phyloP scores from a whole-genome alignment of 768 basidiomycete species.

The Termitomyces bulborhizus region DNA sequence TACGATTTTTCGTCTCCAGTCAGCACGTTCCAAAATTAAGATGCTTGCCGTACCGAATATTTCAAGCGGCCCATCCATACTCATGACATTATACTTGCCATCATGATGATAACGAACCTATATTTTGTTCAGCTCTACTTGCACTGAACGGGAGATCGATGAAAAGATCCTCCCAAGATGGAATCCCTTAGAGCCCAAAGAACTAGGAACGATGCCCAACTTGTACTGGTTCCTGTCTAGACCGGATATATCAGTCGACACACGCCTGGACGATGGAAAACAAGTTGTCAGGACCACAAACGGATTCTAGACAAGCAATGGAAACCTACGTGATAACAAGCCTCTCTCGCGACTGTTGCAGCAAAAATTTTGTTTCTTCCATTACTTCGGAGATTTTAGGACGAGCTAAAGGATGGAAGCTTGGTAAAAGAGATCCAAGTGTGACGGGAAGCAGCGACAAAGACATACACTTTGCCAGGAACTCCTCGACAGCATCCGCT shows the following conservation, averaged over 20 bases:
- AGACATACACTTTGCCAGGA: constrained; percentile 79
- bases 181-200: constrained; percentile 53
- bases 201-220: constrained; percentile 50
- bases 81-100: constrained; percentile 96
- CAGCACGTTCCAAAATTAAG: background rate
- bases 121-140: too few species aligned
- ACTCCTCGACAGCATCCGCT: constrained; percentile 88
- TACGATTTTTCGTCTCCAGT: constrained; percentile 20
- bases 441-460: background rate
- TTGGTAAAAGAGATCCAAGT: constrained; percentile 4
- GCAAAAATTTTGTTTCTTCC: constrained; percentile 84
- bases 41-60: constrained; percentile 63
- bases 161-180: constrained; percentile 56
- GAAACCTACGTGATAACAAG: constrained; percentile 82
- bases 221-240: constrained; percentile 81
- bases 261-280: constrained; percentile 45
- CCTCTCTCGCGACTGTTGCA: constrained; percentile 87
- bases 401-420: constrained; percentile 47
- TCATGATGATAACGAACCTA: constrained; percentile 92
- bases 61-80: constrained; percentile 77
- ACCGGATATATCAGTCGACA: constrained; percentile 74
- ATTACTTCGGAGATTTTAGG: constrained; percentile 87
- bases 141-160: background rate
- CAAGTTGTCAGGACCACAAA: background rate
- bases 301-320: background rate